These are phyloP conservation scores for Nakazawaea wyomingensis DNA, from an alignment of 805 yeast genomes.

Conservation along the genomic window DNA sequence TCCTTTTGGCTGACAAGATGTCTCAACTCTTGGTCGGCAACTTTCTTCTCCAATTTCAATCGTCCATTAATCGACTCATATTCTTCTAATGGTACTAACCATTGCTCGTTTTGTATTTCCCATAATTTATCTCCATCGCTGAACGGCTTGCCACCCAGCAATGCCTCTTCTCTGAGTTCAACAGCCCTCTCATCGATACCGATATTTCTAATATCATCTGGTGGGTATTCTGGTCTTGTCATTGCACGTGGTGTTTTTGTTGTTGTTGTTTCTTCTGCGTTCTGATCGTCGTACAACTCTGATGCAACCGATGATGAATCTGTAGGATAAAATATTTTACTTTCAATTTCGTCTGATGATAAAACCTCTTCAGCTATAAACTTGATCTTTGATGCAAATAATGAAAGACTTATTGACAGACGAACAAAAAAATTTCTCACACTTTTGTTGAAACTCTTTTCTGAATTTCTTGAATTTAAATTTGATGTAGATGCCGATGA, in stretches of 20 bases:
- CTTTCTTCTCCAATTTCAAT: slow-evolving; percentile 18
- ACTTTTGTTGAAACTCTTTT: slow-evolving; percentile 16
- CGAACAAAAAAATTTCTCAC: slow-evolving; percentile 30
- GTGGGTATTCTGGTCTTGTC: slow-evolving; percentile 3
- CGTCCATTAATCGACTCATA: slow-evolving; percentile 21
- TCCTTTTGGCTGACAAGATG: slow-evolving; percentile 37
- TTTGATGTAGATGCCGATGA: not conserved
- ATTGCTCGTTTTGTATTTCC: slow-evolving; percentile 61
- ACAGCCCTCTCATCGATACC: slow-evolving; percentile 27
- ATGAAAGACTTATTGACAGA: slow-evolving; percentile 33
- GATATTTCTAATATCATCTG: slow-evolving; percentile 9
- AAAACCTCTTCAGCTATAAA: slow-evolving; percentile 44
- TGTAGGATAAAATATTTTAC: slow-evolving; percentile 42
- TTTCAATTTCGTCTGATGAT: slow-evolving; percentile 43
- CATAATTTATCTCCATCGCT: slow-evolving; percentile 57
- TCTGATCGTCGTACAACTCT: slow-evolving; percentile 22
- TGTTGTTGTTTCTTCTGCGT: slow-evolving; percentile 18
- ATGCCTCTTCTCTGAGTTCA: slow-evolving; percentile 22
- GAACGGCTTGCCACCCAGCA: slow-evolving; percentile 31
- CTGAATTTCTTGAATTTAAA: slow-evolving; percentile 2
- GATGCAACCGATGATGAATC: slow-evolving; percentile 26
- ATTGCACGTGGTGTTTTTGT: slow-evolving; percentile 14
- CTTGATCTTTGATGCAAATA: slow-evolving; percentile 29
- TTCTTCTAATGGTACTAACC: slow-evolving; percentile 47
- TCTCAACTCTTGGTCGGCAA: slow-evolving; percentile 21